A percentile compares a stretch with the other conserved stretches of the same genome.
phyloP scores from a whole-genome alignment of 2,329 filamentous ascomycete genomes.

The Alternaria viburni region DNA sequence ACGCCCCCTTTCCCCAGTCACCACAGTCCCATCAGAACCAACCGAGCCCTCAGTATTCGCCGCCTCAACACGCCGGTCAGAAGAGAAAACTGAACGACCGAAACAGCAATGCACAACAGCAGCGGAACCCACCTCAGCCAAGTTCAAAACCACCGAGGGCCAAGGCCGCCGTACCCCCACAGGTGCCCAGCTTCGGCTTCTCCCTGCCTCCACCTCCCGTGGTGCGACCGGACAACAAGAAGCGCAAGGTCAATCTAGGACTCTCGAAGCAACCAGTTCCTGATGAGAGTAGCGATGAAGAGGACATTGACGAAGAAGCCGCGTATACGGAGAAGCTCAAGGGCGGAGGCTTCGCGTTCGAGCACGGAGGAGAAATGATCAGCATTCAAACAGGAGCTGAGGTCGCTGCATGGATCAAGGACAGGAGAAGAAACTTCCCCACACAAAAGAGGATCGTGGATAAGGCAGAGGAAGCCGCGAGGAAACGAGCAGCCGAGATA shows the following conservation, averaged over 20 bases:
- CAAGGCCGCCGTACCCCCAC: constrained; percentile 42
- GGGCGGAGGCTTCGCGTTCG: constrained; percentile 64
- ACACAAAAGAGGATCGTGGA: constrained; percentile 73
- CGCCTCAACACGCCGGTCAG: constrained; percentile 29
- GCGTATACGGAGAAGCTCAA: constrained; percentile 44
- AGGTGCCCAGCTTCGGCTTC: constrained; percentile 48
- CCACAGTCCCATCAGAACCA: constrained; percentile 10
- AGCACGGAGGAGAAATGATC: constrained; percentile 62
- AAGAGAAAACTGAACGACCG: constrained; percentile 39
- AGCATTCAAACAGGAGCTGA: constrained; percentile 67
- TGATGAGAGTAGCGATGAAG: constrained; percentile 61
- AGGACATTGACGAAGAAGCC: constrained; percentile 74
- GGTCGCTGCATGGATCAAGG: constrained; percentile 78
- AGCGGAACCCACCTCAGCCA: constrained; percentile 16
- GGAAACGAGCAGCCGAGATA: constrained; percentile 41
- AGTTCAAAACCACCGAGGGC: constrained; percentile 40
- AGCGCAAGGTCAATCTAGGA: constrained; percentile 73
- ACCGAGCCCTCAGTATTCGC: constrained; percentile 16
- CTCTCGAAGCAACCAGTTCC: constrained; percentile 67
- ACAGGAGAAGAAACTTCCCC: constrained; percentile 80
- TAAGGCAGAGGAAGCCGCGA: constrained; percentile 59
- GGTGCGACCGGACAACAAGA: constrained; percentile 62
- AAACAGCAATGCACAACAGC: constrained; percentile 11
- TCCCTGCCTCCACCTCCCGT: constrained; percentile 28
- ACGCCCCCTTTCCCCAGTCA: constrained; percentile 4